Conservation (phyloP, 2,329 filamentous ascomycete genomes). For the Colletotrichum sp. region DNA sequence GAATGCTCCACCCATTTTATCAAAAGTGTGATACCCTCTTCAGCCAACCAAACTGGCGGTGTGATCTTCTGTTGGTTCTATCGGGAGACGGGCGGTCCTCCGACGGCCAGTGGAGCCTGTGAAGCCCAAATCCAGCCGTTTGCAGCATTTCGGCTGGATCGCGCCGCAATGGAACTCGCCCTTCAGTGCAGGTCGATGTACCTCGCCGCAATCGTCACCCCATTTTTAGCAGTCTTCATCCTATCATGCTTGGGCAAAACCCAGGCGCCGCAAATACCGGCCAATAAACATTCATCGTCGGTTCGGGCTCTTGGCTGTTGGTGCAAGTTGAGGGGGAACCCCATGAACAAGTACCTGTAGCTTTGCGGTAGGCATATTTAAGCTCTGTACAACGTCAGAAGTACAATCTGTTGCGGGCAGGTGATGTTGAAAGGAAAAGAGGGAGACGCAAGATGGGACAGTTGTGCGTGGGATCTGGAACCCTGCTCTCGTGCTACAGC, state of each 20-base stretch:
- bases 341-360: background rate
- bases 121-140: background rate
- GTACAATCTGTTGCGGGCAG: background rate
- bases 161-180: background rate
- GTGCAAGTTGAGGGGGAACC: background rate
- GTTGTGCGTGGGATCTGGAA: background rate
- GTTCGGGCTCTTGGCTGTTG: background rate
- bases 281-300: background rate
- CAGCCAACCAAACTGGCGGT: background rate
- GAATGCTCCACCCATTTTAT: background rate
- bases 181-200: background rate
- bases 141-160: background rate
- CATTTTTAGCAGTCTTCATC: background rate
- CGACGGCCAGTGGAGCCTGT: background rate
- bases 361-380: background rate
- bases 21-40: background rate
- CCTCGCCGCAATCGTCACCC: background rate
- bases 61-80: background rate
- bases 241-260: background rate
- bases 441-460: background rate
- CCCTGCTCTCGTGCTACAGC: background rate
- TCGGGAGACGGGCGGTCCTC: background rate
- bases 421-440: background rate
- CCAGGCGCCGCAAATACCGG: background rate
- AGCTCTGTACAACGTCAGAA: background rate